A percentile compares a stretch with the other conserved stretches of the same genome.
phyloP scores from a whole-genome alignment of 2,329 filamentous ascomycete species.

The Fusarium humuli region DNA sequence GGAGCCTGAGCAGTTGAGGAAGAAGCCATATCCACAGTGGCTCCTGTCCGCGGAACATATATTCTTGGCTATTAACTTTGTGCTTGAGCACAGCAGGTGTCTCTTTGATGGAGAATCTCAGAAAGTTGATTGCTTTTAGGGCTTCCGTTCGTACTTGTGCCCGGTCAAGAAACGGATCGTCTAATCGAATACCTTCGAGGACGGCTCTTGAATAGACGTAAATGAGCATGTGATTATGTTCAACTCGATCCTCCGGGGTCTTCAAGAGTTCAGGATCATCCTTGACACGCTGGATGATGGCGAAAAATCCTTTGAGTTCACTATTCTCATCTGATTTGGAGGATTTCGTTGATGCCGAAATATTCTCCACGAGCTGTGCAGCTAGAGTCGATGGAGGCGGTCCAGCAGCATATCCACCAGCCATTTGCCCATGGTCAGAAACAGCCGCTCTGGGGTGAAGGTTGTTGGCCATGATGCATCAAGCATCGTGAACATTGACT shows the following conservation, averaged over 20 bases:
- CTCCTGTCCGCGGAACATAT: slow-evolving; percentile 66
- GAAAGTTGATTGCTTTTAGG: slow-evolving; percentile 79
- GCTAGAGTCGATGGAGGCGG: slow-evolving; percentile 84
- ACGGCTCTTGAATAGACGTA: slow-evolving; percentile 86
- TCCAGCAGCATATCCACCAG: slow-evolving; percentile 33
- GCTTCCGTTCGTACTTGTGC: slow-evolving; percentile 69
- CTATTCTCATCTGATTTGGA: slow-evolving; percentile 74
- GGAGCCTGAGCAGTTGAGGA: slow-evolving; percentile 67
- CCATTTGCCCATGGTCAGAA: slow-evolving; percentile 33
- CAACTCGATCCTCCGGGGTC: slow-evolving; percentile 72
- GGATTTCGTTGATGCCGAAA: slow-evolving; percentile 72
- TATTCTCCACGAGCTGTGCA: slow-evolving; percentile 86
- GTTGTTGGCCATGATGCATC: slow-evolving; percentile 47
- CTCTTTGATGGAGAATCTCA: slow-evolving; percentile 79
- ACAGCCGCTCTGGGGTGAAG: slow-evolving; percentile 34
- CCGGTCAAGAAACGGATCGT: slow-evolving; percentile 74
- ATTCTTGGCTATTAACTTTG: slow-evolving; percentile 54
- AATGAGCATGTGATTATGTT: slow-evolving; percentile 86
- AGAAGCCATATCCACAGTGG: slow-evolving; percentile 75
- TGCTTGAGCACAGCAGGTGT: slow-evolving; percentile 75
- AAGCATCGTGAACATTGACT: slow-evolving; percentile 41
- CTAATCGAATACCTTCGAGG: slow-evolving; percentile 74
- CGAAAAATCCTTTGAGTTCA: slow-evolving; percentile 78
- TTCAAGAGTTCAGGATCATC: slow-evolving; percentile 66
- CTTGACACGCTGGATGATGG: slow-evolving; percentile 66